Base-by-base conservation (phyloP, 1,284 basidiomycete species). In the Cryptococcus floricola region DNA sequence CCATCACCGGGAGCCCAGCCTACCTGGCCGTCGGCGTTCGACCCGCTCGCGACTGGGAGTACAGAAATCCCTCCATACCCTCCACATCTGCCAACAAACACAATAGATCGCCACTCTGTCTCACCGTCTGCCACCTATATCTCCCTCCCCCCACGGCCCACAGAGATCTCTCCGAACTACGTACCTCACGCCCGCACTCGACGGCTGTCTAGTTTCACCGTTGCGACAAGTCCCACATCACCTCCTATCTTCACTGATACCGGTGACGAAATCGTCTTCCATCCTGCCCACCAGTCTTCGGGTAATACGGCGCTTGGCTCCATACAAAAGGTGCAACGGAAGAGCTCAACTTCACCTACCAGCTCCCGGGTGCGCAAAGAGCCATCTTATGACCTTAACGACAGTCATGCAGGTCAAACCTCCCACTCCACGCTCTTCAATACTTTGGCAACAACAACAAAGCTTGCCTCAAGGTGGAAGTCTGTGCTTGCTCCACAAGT, bases 401-500 rank as follows among this genome's bases (percentile, higher is more conserved):
- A 34, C 31, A 34, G 5, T 19, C 42, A n/a, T 44, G n/a, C 18
- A 12, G n/a, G 18, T 12, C 42, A 44, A 12, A n/a, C 59, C 19
- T 47, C 62, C 19, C 63, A 62, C 27, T 60, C 64, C 7, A 60
- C 53, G 38, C 57, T 65, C 14, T 43, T 67, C 25, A 57, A 61
- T 50, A 66, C 59, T 7, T 54, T 69, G 10, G 59, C 65, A 9
- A 66, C 66, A 4, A 68, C 70, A 0, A 57, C 65, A 27, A 70
- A 66, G 53, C 52, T 68, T 0, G 68, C 70, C 14, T 68, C 65
- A 1, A 73, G 71, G 58, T 75, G 73, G 73, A 64, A 63, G 46
- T 62, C 69, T 3, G 64, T 61, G 0, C 39, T 70, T 5, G 66
- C 66, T 14, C 67, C 58, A 4, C 50, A 60, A 7, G 55, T 60